Base-by-base conservation (phyloP, 2,329 filamentous ascomycete species). In the Immersiporthe knoxdaviesiana region DNA sequence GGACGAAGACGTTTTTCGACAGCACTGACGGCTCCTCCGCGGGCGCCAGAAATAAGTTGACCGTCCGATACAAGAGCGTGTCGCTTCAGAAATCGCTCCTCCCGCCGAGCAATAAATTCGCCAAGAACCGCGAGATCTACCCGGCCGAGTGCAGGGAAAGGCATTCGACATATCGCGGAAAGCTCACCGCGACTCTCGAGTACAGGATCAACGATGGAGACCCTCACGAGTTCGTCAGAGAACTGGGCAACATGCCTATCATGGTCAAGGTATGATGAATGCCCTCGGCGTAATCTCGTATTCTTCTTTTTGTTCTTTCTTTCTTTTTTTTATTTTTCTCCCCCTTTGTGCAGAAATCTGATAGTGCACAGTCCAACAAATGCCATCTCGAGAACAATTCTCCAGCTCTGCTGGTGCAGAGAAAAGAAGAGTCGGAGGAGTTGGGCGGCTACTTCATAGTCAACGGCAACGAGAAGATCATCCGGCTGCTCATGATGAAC, bases 361-460 rank as follows among this genome's bases (percentile, higher is more conserved):
- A 61, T 27, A 12, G 21, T 12, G 3, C 32, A 14, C 75, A 94
- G 90, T 96, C 94, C 70, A 97, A 94, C 78, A 87, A 90, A 78
- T 99, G 96, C 78, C 94, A 99, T 78, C 87, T 99, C 35, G 91
- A 97, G 79, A 91, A 91, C 72, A 90, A 94, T 75, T 91, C 93
- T 7, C 96, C 96, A 0, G 90, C 91, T 14, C 86, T 92, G 75
- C 86, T 99, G 21, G 93, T 98, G 39, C 86, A 91, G 72, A 89
- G 89, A 71, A 97, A 97, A 78, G 96, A 99, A 81, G 96, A 99
- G 80, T 92, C 94, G 0, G 96, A 99, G 80, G 96, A 99, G 80
- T 82, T 98, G 41, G 96, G 96, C 50, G 96, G 96, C 59, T 99
- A 98, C 80, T 99, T 98, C 77, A 90, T 99, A 75, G 92, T 99